These are phyloP conservation scores for Malus asiatica DNA, from an alignment of 306 rosid species.

Conservation along the genomic window DNA sequence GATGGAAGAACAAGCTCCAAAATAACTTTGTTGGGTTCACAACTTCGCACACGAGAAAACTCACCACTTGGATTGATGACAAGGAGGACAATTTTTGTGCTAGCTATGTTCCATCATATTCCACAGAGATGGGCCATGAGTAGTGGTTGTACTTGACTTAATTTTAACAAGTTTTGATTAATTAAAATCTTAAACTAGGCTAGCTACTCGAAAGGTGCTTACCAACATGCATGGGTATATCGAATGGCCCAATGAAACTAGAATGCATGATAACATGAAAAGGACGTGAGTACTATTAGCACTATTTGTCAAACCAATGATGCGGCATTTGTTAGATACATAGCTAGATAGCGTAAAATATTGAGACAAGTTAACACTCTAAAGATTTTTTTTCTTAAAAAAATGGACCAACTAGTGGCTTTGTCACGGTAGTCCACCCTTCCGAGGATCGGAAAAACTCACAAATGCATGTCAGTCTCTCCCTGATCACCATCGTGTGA, in stretches of 20 bases:
- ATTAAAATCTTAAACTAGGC: background rate
- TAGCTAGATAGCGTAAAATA: background rate
- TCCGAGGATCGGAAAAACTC: too few relatives aligned
- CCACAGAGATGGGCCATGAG: background rate
- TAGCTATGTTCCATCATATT: background rate
- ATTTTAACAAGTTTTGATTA: too few relatives aligned
- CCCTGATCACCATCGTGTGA: too few relatives aligned
- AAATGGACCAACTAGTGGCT: too few relatives aligned
- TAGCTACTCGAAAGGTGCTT: background rate
- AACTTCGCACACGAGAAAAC: background rate
- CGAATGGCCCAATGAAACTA: background rate
- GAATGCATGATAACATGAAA: background rate
- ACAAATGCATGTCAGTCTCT: too few relatives aligned
- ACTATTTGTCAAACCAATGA: too few relatives aligned
- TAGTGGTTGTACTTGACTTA: too few relatives aligned
- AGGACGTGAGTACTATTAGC: background rate
- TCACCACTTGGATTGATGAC: background rate
- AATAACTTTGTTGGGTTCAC: background rate
- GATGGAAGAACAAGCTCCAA: slow-evolving; percentile 1
- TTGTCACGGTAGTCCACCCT: too few relatives aligned
- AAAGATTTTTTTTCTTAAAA: too few relatives aligned
- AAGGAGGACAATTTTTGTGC: background rate
- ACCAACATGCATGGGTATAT: too few relatives aligned
- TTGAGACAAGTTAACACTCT: background rate
- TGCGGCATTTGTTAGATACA: background rate